Evolutionary conservation across 305 asterid genomes (phyloP), one percentile per base, ranked within the genome.

Genomic region (Fraxinus paxiana): DNA sequence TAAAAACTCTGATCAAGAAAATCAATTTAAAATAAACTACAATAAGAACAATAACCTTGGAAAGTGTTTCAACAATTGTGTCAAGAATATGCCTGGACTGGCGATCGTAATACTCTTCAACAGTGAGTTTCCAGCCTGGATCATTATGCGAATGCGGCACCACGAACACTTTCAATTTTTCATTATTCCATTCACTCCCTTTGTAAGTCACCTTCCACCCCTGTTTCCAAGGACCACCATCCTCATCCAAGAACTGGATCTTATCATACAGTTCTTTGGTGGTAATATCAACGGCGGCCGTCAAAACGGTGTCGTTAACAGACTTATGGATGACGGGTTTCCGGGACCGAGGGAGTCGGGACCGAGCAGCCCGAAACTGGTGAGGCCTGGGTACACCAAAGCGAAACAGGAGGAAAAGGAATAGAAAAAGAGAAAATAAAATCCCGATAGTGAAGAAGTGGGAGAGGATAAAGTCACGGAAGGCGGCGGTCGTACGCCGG

Each of bases 61-160:
- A 88, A 46, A 96, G 95, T 1, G 97, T 88, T 63, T 96, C 97
- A n/a, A 96, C 96, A 73, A 96, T 89, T 34, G 98, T 92, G 61
- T 96, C 98, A n/a, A 96, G 92, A 46, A 96, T 96, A 85, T 91
- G 97, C 84, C 91, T 90, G 17, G 97, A 91, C 89, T 96, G 98
- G 81, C 90, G 89, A 83, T 91, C 95, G 73, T 92, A 96, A 81
- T 96, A 96, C 83, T 96, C 99, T 65, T 96, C 97, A 46, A 96
- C 99, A 3, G 99, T 96, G 77, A 91, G 91, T 84, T 88, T 92
- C 97, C 99, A 96, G n/a, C 99, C 99, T 22, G 99, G 99, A 87
- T 96, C 98, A 86, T 96, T 94, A 80, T 96, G 99, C 81, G 99
- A 94, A 87, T 96, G 99, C n/a, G 99, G 99, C 9, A 94, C 98